These are phyloP conservation scores for Penicillium rolfsii DNA, from an alignment of 2,329 filamentous ascomycete genomes.

Conservation along the genomic window DNA sequence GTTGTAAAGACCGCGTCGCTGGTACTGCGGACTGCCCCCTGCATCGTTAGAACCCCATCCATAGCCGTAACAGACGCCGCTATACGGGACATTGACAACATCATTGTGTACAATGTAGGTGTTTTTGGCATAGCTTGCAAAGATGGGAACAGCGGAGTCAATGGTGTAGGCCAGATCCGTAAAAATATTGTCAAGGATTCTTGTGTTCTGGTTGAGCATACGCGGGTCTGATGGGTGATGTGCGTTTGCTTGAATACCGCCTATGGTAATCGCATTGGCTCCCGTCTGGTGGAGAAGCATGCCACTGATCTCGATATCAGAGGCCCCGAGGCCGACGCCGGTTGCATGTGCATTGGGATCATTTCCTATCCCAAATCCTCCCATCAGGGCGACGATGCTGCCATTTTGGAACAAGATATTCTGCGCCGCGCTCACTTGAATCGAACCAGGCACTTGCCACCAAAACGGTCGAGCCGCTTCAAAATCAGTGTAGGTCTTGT, in stretches of 20 bases:
- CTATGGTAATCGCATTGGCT: neutral
- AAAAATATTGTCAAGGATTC: neutral
- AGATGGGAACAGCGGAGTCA: neutral
- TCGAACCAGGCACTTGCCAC: neutral
- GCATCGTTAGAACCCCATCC: neutral
- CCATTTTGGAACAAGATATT: neutral
- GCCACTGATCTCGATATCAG: neutral
- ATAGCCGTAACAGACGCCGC: neutral
- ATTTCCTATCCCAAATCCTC: neutral
- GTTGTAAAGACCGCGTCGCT: neutral
- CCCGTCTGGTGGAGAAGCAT: neutral
- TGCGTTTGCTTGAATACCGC: neutral
- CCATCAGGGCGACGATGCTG: neutral
- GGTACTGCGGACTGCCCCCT: neutral
- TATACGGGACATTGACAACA: neutral
- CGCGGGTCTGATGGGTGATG: neutral
- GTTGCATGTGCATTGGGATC: neutral
- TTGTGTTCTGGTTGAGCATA: constrained; percentile 1
- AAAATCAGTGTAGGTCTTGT: neutral
- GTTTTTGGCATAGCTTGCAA: neutral
- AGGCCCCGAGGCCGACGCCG: neutral
- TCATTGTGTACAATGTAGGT: neutral
- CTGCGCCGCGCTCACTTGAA: neutral
- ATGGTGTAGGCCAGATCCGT: neutral
- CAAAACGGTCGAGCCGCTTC: neutral